These are phyloP conservation scores for Pythium apleroticum DNA, from an alignment of 352 stramenopile species.

Conservation along the genomic window DNA sequence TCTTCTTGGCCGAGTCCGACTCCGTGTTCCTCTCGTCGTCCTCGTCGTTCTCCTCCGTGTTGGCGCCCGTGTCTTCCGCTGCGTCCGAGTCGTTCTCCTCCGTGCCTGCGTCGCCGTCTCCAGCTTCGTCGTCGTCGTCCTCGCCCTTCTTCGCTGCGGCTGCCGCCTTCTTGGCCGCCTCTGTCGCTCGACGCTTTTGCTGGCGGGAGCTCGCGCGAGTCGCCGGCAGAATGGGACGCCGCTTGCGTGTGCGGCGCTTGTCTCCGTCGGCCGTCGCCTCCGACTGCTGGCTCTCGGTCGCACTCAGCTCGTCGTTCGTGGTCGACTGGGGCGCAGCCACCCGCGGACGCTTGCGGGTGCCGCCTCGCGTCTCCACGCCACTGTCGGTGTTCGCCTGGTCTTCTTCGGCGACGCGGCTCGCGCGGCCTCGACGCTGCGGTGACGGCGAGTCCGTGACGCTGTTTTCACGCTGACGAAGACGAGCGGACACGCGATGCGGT, in stretches of 20 bases:
- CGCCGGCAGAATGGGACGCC: constrained; percentile 43
- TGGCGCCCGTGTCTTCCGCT: constrained; percentile 13
- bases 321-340: constrained; percentile 7
- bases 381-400: constrained; percentile 8
- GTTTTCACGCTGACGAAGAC: constrained; percentile 51
- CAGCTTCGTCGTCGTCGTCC: constrained; percentile 20
- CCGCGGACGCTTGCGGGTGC: constrained; percentile 39
- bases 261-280: constrained; percentile 41
- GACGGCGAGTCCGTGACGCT: constrained; percentile 42
- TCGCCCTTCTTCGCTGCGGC: constrained; percentile 7
- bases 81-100: constrained; percentile 23
- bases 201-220: constrained; percentile 71
- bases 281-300: constrained; percentile 59
- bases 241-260: constrained; percentile 46
- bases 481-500: constrained; percentile 48
- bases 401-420: constrained; percentile 13
- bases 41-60: constrained; percentile 25
- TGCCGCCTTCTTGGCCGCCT: constrained; percentile 33
- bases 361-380: constrained; percentile 11
- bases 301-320: constrained; percentile 53
- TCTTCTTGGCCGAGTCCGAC: constrained; percentile 7
- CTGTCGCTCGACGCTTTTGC: constrained; percentile 51
- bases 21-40: constrained; percentile 24
- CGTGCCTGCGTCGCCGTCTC: constrained; percentile 23
- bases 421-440: constrained; percentile 13